These are phyloP conservation scores for Beauveria varroae DNA, from an alignment of 2,329 filamentous ascomycete genomes.

Conservation along the genomic window DNA sequence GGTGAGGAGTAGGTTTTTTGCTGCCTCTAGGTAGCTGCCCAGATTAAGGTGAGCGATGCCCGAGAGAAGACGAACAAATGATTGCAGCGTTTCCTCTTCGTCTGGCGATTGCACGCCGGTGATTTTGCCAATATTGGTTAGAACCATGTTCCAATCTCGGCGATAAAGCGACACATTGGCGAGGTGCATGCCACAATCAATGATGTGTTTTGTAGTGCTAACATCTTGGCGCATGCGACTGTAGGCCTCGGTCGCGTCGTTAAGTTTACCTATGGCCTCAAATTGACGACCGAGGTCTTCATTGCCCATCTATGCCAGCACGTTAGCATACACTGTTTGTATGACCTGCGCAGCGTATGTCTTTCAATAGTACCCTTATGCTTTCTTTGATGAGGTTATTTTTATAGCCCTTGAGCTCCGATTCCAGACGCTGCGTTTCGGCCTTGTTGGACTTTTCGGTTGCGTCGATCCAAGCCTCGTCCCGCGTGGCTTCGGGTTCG, in stretches of 20 bases:
- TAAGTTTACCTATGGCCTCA: constrained; percentile 68
- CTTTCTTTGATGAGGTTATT: constrained; percentile 97
- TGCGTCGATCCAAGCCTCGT: constrained; percentile 67
- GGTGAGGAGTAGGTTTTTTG: constrained; percentile 59
- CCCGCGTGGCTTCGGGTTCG: constrained; percentile 59
- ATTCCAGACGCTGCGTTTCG: constrained; percentile 70
- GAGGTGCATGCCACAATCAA: constrained; percentile 73
- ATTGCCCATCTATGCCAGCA: constrained; percentile 67
- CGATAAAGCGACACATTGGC: constrained; percentile 70
- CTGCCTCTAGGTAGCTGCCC: constrained; percentile 53
- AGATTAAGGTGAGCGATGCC: constrained; percentile 43
- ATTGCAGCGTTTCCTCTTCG: constrained; percentile 40
- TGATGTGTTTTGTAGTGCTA: constrained; percentile 72
- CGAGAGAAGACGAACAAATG: constrained; percentile 45
- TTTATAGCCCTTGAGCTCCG: constrained; percentile 84
- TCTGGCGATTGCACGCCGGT: constrained; percentile 35
- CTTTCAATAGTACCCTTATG: constrained; percentile 56
- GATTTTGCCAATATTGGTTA: constrained; percentile 57
- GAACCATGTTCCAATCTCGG: constrained; percentile 65
- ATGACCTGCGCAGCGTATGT: too few species aligned
- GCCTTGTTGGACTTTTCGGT: constrained; percentile 58
- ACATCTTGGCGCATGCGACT: constrained; percentile 85
- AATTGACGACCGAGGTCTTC: constrained; percentile 85
- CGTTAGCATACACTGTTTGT: constrained; percentile 5
- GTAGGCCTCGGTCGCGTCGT: constrained; percentile 68